Base-by-base conservation (phyloP, 2,329 filamentous ascomycete genomes). In the Metarhizium robertsii region DNA sequence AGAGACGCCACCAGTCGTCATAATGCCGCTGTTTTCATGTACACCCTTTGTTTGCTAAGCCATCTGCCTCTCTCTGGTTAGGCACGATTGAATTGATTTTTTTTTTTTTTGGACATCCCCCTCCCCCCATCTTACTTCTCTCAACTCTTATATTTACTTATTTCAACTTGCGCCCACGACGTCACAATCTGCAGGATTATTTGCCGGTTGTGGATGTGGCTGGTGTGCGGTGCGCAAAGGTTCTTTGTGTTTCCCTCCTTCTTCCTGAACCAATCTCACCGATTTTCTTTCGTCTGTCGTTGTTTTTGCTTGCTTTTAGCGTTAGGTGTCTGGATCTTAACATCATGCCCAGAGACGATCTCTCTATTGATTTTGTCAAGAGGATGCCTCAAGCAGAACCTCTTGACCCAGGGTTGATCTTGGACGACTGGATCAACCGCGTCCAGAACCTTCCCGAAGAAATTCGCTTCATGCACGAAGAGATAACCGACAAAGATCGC, bases 381-480 rank as follows among this genome's bases (percentile, higher is more conserved):
- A 84, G 76, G 75, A 85, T 85, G 81, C 80, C 81, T 66, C 78
- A 76, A 66, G 73, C 74, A 66, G 83, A 86, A 67, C 74, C 79
- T 58, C 77, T 83, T 68, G 83, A 86, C 64, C 80, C 82, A 57
- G 79, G 86, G 55, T 76, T 86, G 60, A 84, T 91, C 65, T 81
- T 92, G 63, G 88, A 92, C 69, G 87, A 91, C 69, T 92, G 87
- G 77, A 83, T 86, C 67, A 83, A 86, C 67, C 79, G 75, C 71
- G 86, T 87, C 20, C 84, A 87, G 64, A 94, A 94, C 65, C 78
- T 92, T 32, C 88, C 88, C 59, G 87, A 89, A 60, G 89, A 94
- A 71, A 85, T 94, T 57, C 85, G 86, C 20, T 91, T 92, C 73
- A 79, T 92, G 59, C 86, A 92, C 65, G 88, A 92, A 66, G 89